Base-by-base conservation (phyloP, 441 rosid genomes). In the Erysimum cheiri region DNA sequence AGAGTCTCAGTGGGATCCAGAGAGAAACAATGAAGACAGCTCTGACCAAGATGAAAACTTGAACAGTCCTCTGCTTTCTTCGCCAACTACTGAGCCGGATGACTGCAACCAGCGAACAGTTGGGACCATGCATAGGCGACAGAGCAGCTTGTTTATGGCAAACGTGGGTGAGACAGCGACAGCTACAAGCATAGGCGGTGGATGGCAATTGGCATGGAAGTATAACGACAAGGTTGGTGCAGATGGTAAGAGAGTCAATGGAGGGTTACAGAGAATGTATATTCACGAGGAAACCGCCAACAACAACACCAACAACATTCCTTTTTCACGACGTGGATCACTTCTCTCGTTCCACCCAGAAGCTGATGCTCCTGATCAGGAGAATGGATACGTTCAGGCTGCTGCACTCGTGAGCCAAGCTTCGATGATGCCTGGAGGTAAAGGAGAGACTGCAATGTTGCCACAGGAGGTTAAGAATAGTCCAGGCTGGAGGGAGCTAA, bases 401-500 rank as follows among this genome's bases (percentile, higher is more conserved):
- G 83, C 95, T 69, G 95, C 90, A 49, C 78, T 92, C 67, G 96
- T 92, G 35, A 83, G 96, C 75, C 96, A 83, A 56, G 81, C 98
- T 19, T 89, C 95, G 6, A 86, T 90, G 63, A 82, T 72, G 55
- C 80, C 95, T 12, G 84, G 83, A 71, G 82, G 80, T 57, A 60
- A 26, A 55, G 54, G 55, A 1, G 71, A 73, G 73, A 86, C 88
- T 15, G 96, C 88, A 40, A 83, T 81, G 88, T 64, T 87, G 44
- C 92, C 85, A 62, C 88, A 91, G 14, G 69, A 87, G 48, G 88
- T 85, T 53, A 35, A 64, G 24, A 80, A 83, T 74, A 81, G 85
- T 33, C 93, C 88, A 48, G 59, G 78, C 52, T 89, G 96, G 98
- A 78, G 70, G 62, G 97, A 84, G 73, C 83, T 93, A 9, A 74